Evolutionary conservation across 306 rosid species (phyloP), one percentile per base, ranked within the genome.

Genomic region (Potentilla sterilis): DNA sequence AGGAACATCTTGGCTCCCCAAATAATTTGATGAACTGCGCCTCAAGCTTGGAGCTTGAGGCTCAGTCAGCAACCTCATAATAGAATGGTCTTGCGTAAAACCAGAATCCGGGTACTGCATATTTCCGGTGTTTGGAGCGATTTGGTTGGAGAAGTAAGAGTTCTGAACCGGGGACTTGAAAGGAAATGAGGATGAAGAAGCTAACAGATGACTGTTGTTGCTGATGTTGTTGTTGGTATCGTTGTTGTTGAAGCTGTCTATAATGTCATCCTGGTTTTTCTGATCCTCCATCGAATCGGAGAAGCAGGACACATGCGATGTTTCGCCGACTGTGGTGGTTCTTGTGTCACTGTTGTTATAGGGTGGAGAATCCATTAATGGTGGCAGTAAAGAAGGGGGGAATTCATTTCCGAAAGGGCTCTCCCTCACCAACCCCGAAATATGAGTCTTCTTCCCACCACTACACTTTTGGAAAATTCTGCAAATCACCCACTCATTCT

Each of bases 401-500:
- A 69, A 48, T 24, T 78, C 80, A 49, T 72, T 81, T 10, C 48
- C 88, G 61, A 14, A 72, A 43, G 89, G 63, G 72, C 58, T 76
- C 58, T 78, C 35, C 64, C 76, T 77, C 77, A 58, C 75, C 83
- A 88, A 63, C 75, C 81, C 93, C 21, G 85, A 69, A 35, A 79
- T 75, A 28, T 85, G 81, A n/a, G 79, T 35, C 74, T 83, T 91
- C 81, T 81, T 88, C 21, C 79, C 93, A 52, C 63, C 73, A 0
- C 75, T 73, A 4, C 68, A 72, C 79, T 95, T 95, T 48, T 86
- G 75, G 61, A 87, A 89, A 41, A 89, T 81, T 77, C 98, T 85
- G 87, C 90, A 86, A n/a, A 95, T 72, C 47, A 90, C 90, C 98
- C 97, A 92, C 44, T 92, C 97, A 52, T 83, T 86, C 98, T 94